Conservation (phyloP, 2,329 filamentous ascomycete genomes). For the Thielaviopsis ethacetica region DNA sequence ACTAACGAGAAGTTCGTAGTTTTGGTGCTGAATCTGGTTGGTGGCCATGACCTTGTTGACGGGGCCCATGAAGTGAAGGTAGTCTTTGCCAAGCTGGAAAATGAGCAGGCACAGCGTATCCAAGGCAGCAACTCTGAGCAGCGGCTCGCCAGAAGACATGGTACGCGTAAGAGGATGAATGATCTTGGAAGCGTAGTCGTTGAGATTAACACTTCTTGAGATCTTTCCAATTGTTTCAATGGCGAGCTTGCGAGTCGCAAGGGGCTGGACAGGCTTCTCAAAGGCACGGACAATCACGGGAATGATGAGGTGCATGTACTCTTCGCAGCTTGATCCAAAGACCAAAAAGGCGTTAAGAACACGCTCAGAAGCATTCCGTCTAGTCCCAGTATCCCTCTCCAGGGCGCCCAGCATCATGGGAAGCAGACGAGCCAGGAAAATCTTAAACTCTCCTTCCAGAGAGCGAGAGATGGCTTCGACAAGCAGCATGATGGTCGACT, state of each 20-base stretch:
- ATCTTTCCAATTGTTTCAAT: slow-evolving; percentile 93
- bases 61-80: slow-evolving; percentile 82
- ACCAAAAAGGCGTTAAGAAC: slow-evolving; percentile 91
- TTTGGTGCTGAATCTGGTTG: slow-evolving; percentile 72
- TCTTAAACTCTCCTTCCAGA: slow-evolving; percentile 93
- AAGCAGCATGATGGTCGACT: slow-evolving; percentile 79
- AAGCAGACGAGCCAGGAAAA: slow-evolving; percentile 75
- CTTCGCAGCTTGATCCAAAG: slow-evolving; percentile 87
- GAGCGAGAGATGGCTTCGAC: slow-evolving; percentile 90
- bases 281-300: slow-evolving; percentile 90
- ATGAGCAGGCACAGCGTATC: slow-evolving; percentile 92
- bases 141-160: slow-evolving; percentile 53
- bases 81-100: slow-evolving; percentile 90
- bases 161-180: slow-evolving; percentile 84
- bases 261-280: slow-evolving; percentile 70
- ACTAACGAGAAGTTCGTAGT: slow-evolving; percentile 80
- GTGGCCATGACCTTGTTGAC: slow-evolving; percentile 73
- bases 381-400: slow-evolving; percentile 63
- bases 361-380: slow-evolving; percentile 69
- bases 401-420: slow-evolving; percentile 90
- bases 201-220: slow-evolving; percentile 90
- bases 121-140: slow-evolving; percentile 64
- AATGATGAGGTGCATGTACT: slow-evolving; percentile 98
- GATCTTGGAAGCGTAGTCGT: slow-evolving; percentile 90
- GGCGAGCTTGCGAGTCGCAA: slow-evolving; percentile 65